These are phyloP conservation scores for Rhizopogon rudus DNA, from an alignment of 768 basidiomycete species.

Conservation along the genomic window DNA sequence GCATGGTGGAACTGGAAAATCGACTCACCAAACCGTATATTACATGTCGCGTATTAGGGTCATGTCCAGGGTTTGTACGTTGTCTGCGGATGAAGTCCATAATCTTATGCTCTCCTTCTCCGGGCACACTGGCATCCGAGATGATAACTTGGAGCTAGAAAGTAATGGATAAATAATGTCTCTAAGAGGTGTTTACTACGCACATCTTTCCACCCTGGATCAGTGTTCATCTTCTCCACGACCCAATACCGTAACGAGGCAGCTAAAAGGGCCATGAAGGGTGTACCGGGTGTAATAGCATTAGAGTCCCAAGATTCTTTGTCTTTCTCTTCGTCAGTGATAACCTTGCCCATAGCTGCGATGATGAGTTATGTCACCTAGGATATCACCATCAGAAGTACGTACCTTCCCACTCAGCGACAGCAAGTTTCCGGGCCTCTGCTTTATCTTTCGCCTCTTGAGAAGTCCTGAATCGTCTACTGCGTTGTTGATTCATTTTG, in stretches of 20 bases:
- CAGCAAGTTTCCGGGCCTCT: conserved; percentile 75
- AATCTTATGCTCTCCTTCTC: conserved; percentile 99
- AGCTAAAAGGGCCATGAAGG: conserved; percentile 95
- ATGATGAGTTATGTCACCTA: not conserved
- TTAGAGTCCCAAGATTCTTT: conserved; percentile 96
- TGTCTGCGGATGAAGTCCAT: conserved; percentile 98
- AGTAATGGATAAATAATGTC: not conserved
- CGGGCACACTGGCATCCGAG: conserved; percentile 95
- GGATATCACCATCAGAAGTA: not conserved
- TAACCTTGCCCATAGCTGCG: conserved; percentile 86
- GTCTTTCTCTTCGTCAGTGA: conserved; percentile 77
- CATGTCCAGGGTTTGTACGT: conserved; percentile 79
- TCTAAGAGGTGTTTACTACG: conserved; percentile 17
- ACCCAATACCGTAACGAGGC: conserved; percentile 93
- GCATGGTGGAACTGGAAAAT: not conserved
- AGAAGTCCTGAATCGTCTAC: conserved; percentile 89
- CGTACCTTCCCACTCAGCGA: conserved; percentile 82
- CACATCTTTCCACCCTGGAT: conserved; percentile 94
- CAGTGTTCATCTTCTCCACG: conserved; percentile 88
- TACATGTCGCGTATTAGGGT: conserved; percentile 93
- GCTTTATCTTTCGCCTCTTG: conserved; percentile 96
- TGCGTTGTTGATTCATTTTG: conserved; percentile 99
- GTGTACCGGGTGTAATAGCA: conserved; percentile 98
- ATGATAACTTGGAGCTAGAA: conserved; percentile 88
- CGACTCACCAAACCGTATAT: conserved; percentile 89